Evolutionary conservation across 768 basidiomycete genomes (phyloP).

Genomic region (Sutorius australiensis): DNA sequence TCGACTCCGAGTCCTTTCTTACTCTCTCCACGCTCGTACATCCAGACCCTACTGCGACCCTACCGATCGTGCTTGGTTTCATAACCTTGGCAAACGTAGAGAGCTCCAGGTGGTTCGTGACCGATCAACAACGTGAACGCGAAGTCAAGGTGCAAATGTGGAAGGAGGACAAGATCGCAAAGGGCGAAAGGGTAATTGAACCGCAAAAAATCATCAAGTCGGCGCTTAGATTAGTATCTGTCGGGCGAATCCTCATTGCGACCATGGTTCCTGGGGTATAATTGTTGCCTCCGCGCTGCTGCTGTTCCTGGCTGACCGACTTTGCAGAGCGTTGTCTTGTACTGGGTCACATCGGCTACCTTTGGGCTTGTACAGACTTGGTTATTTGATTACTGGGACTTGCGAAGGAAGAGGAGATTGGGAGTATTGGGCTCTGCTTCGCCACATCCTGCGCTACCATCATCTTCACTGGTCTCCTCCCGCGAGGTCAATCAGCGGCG

Average conservation of each 20-base stretch:
- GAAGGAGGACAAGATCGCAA: slow-evolving; percentile 41
- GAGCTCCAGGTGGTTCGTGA: slow-evolving; percentile 69
- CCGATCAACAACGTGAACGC: slow-evolving; percentile 51
- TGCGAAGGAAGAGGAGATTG: slow-evolving; percentile 34
- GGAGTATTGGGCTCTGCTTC: background rate
- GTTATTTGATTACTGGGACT: slow-evolving; percentile 63
- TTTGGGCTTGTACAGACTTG: slow-evolving; percentile 76
- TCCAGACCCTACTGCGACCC: slow-evolving; percentile 62
- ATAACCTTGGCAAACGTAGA: slow-evolving; percentile 79
- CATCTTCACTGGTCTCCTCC: background rate
- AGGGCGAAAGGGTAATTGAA: slow-evolving; percentile 43
- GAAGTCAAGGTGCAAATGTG: slow-evolving; percentile 45
- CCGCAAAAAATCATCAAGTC: slow-evolving; percentile 52
- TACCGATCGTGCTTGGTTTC: slow-evolving; percentile 70
- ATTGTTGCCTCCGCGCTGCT: slow-evolving; percentile 15
- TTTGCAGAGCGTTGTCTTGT: slow-evolving; percentile 56
- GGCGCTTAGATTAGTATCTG: slow-evolving; percentile 51
- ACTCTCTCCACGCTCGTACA: slow-evolving; percentile 68
- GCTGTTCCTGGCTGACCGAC: slow-evolving; percentile 1
- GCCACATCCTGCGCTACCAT: background rate
- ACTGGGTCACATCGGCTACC: slow-evolving; percentile 74
- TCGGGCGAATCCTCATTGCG: slow-evolving; percentile 65
- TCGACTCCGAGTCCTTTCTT: slow-evolving; percentile 76
- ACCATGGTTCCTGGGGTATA: slow-evolving; percentile 67
- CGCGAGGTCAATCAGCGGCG: background rate